Evolutionary conservation across 805 yeast species (phyloP).

Genomic region (Dipodascus geniculatus): DNA sequence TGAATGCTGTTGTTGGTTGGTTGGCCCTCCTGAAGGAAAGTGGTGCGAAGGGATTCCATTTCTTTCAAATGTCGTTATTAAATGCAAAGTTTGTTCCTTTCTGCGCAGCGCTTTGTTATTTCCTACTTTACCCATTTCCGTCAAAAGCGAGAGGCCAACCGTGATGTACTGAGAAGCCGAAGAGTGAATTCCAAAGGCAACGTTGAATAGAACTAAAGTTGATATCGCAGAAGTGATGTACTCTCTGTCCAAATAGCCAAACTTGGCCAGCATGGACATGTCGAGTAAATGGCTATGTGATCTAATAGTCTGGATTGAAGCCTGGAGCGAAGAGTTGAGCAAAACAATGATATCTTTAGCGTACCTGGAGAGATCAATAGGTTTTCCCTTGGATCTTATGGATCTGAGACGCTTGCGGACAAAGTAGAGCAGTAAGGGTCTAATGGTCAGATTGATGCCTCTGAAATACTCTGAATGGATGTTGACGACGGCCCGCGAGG

Average conservation of each 20-base stretch:
- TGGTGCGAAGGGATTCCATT: not conserved
- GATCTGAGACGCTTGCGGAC: conserved; percentile 13
- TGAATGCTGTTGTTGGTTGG: not conserved
- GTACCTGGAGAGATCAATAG: conserved; percentile 10
- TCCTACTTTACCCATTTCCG: conserved; percentile 9
- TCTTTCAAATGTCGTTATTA: conserved; percentile 10
- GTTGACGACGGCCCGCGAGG: conserved; percentile 13
- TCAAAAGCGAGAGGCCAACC: conserved; percentile 11
- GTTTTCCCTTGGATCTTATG: conserved; percentile 6
- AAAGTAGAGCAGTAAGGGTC: conserved; percentile 17
- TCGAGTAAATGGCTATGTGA: conserved; percentile 7
- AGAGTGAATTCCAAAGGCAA: conserved; percentile 12
- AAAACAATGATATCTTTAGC: conserved; percentile 11
- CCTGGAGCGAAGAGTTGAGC: conserved; percentile 16
- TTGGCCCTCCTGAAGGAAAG: not conserved
- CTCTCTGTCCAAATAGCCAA: conserved; percentile 18
- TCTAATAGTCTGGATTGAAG: conserved; percentile 16
- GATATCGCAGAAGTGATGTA: conserved; percentile 17
- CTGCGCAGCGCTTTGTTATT: conserved; percentile 11
- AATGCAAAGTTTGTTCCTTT: conserved; percentile 10
- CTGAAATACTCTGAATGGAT: conserved; percentile 16
- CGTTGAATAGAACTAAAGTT: conserved; percentile 14
- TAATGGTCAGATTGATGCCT: conserved; percentile 16
- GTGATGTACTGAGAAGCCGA: conserved; percentile 11
- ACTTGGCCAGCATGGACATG: conserved; percentile 8